Conservation (phyloP, 2,329 filamentous ascomycete species). For the Aspergillus jensenii region DNA sequence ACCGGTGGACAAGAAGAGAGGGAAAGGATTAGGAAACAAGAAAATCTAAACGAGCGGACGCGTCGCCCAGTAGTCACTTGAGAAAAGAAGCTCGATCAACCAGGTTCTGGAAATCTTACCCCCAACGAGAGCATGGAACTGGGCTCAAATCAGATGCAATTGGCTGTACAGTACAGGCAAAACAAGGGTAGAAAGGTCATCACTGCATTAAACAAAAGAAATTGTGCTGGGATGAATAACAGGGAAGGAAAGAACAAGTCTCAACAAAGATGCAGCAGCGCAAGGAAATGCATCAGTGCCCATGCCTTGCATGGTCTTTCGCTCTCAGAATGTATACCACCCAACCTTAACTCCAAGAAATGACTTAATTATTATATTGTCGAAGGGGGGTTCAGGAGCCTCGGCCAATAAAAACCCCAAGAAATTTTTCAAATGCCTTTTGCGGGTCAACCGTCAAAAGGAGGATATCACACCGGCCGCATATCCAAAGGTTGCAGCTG, state of each 20-base stretch:
- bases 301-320: constrained; percentile 22
- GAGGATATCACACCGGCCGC: constrained; percentile 7
- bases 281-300: constrained; percentile 21
- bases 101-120: constrained; percentile 1
- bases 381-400: constrained; percentile 4
- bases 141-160: constrained; percentile 21
- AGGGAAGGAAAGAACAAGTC: constrained; percentile 9
- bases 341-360: constrained; percentile 25
- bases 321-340: constrained; percentile 21
- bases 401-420: constrained; percentile 7
- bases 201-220: constrained; percentile 33
- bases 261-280: constrained; percentile 17
- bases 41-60: constrained; percentile 12
- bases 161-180: constrained; percentile 23
- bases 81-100: background rate
- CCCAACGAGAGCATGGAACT: constrained; percentile 7
- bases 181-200: constrained; percentile 19
- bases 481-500: background rate
- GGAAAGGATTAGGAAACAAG: constrained; percentile 4
- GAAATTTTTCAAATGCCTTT: constrained; percentile 5
- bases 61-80: background rate
- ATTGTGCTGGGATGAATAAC: constrained; percentile 17
- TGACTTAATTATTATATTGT: constrained; percentile 21
- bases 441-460: constrained; percentile 19
- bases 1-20: constrained; percentile 5